Conservation (phyloP, 1,284 basidiomycete species). For the Trichosporon faecale region DNA sequence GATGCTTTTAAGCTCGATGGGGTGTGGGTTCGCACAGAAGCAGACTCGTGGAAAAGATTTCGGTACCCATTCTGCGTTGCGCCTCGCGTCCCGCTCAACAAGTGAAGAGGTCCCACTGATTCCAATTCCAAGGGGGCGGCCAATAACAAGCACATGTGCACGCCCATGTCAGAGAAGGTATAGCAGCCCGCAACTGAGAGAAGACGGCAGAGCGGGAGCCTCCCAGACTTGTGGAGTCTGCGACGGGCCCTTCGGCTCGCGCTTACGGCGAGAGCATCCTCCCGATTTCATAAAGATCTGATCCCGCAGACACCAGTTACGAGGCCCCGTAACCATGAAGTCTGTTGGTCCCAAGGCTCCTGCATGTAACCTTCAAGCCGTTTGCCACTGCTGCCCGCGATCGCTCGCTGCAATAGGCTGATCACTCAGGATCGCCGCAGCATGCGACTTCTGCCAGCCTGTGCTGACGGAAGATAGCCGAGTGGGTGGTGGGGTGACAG, state of each 20-base stretch:
- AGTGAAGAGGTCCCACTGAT: neutral
- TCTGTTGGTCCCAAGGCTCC: neutral
- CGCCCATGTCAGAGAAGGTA: neutral
- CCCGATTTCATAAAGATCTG: neutral
- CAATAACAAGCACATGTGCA: neutral
- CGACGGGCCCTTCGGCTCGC: neutral
- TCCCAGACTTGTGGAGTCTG: neutral
- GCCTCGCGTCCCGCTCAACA: neutral
- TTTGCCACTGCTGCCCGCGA: neutral
- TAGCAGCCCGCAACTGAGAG: neutral
- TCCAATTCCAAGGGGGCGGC: neutral
- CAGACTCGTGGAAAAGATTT: neutral
- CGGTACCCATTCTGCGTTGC: neutral
- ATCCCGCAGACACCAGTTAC: constrained; percentile 7
- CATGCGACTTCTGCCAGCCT: neutral
- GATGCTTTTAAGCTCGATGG: neutral
- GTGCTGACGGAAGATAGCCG: neutral
- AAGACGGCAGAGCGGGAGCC: neutral
- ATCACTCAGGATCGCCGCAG: neutral
- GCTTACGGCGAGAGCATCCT: neutral
- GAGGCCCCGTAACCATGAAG: constrained; percentile 7
- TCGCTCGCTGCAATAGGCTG: neutral
- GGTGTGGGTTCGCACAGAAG: neutral
- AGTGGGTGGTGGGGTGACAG: neutral
- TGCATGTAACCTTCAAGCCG: neutral